Percentiles rank a stretch among this genome's conserved stretches.
Conservation (phyloP, 1,284 basidiomycete species). For the Ustilago lituana region DNA sequence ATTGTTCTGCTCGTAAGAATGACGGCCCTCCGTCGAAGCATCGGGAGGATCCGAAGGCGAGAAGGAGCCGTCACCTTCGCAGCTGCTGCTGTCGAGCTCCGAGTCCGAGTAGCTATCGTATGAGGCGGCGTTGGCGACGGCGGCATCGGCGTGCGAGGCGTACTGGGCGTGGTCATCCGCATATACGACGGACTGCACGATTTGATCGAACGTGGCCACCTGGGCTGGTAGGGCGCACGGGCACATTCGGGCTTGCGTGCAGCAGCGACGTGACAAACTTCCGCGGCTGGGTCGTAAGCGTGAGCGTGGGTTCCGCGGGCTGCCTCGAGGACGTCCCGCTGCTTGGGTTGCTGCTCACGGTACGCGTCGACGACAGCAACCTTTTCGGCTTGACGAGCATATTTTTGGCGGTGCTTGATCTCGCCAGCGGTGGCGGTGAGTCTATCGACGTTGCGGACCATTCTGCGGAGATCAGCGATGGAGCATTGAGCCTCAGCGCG, state of each 20-base stretch:
- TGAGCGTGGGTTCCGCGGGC: conserved; percentile 25
- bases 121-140: conserved; percentile 5
- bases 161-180: conserved; percentile 15
- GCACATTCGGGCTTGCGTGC: conserved; percentile 33
- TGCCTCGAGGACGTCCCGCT: conserved; percentile 37
- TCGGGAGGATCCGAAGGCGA: conserved; percentile 32
- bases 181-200: conserved; percentile 22
- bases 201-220: conserved; percentile 25
- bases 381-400: conserved; percentile 45
- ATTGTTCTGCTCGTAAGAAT: conserved; percentile 21
- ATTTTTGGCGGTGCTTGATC: conserved; percentile 44
- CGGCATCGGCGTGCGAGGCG: conserved; percentile 12
- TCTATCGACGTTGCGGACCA: conserved; percentile 53
- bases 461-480: conserved; percentile 53
- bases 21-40: conserved; percentile 12
- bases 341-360: conserved; percentile 34
- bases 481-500: conserved; percentile 60
- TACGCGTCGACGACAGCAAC: conserved; percentile 31
- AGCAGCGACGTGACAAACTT: conserved; percentile 30
- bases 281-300: conserved; percentile 12
- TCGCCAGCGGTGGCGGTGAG: conserved; percentile 63
- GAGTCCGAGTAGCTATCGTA: conserved; percentile 45
- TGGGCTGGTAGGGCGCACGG: conserved; percentile 30
- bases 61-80: conserved; percentile 42
- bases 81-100: conserved; percentile 46